Base-by-base conservation (phyloP, 352 stramenopile genomes). In the Phytophthora meadii region DNA sequence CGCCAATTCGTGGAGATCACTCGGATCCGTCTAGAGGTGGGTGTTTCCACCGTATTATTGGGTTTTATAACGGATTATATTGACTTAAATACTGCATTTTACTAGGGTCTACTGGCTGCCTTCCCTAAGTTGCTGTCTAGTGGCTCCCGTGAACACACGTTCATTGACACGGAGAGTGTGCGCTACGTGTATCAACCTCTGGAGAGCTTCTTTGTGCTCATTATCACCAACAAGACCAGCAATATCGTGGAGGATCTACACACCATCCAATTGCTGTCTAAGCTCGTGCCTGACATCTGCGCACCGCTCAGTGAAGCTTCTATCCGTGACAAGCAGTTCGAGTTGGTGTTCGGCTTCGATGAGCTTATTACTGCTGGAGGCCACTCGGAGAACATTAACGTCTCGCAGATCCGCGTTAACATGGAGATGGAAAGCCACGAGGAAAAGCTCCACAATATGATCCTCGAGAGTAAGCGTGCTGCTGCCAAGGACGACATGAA, bases 161-260 rank as follows among this genome's bases (percentile, higher is more conserved):
- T 98, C 75, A 98, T 99, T 54, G 98, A 99, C 73, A 99, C 98
- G 41, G 98, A 99, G 59, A 97, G 88, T 56, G 97, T 99, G 53
- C 86, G 88, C 56, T 99, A 99, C 64, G 97, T 99, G 55, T 99
- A 99, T 78, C 97, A 99, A 69, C 97, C 97, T 22, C 89, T 99
- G 27, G 98, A 99, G 74, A 97, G 88, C 54, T 97, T 99, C 58
- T 99, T 98, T 74, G 83, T 99, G 48, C 78, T 99, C 9, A 92
- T 99, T 47, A 98, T 99, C 52, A 99, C 98, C 40, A 99, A 98
- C 76, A 99, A 99, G 84, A 98, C 93, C 52, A 98, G 88, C 55
- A 99, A 99, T 81, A 99, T 99, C 75, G 97, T 99, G 41, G 94
- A 99, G 73, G 98, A 99, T 81, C 73, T 99, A 61, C 96, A 99